Conservation (phyloP, 345 rosid species). For the Isatis tinctoria region DNA sequence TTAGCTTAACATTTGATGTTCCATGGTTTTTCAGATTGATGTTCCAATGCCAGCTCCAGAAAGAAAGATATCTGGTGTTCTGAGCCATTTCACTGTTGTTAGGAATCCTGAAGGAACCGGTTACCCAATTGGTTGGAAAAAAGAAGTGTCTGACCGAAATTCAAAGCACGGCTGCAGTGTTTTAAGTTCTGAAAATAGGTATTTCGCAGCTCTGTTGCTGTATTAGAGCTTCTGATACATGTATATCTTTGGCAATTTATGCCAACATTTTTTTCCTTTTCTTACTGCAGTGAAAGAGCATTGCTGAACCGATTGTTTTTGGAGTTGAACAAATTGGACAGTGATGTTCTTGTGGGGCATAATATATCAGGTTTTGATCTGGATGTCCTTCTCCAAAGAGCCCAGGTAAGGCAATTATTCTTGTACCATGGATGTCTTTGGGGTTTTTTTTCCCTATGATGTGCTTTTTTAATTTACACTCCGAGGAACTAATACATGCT, state of each 20-base stretch:
- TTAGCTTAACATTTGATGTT: slow-evolving; percentile 11
- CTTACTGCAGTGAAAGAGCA: slow-evolving; percentile 86
- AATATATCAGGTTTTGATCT: slow-evolving; percentile 97
- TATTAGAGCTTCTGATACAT: background rate
- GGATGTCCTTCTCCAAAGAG: slow-evolving; percentile 90
- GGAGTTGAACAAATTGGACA: slow-evolving; percentile 80
- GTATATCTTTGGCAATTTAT: slow-evolving; percentile 5
- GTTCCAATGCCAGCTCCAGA: slow-evolving; percentile 87
- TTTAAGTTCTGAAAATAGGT: slow-evolving; percentile 83
- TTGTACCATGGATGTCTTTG: background rate
- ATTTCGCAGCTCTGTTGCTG: slow-evolving; percentile 6
- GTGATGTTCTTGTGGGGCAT: slow-evolving; percentile 95
- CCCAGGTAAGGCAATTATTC: slow-evolving; percentile 54
- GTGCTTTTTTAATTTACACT: background rate
- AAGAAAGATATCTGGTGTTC: slow-evolving; percentile 72
- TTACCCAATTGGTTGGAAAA: slow-evolving; percentile 92
- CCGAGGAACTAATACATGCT: background rate
- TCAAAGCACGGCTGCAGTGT: slow-evolving; percentile 69
- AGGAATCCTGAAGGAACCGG: slow-evolving; percentile 92
- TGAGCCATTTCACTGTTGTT: slow-evolving; percentile 84
- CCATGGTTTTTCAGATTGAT: slow-evolving; percentile 67
- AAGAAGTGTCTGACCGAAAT: slow-evolving; percentile 81
- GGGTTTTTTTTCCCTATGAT: background rate
- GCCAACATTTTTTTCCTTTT: slow-evolving; percentile 3
- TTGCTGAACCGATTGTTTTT: slow-evolving; percentile 82